These are phyloP conservation scores for Ophiostoma australiae DNA, from an alignment of 2,329 filamentous ascomycete genomes.

Conservation along the genomic window DNA sequence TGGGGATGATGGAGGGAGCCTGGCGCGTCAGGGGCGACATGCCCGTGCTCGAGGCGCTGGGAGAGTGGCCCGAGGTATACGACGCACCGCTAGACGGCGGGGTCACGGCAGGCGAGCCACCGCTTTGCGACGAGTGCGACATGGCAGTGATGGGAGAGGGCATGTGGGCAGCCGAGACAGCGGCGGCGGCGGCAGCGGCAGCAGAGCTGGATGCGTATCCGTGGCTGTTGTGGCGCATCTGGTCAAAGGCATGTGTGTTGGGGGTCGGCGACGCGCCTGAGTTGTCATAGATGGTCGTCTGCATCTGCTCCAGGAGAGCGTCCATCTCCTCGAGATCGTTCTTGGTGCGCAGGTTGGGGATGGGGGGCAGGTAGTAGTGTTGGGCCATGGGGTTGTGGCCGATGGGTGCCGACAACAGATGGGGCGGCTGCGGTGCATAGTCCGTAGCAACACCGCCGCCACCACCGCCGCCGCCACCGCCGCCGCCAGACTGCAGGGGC, in stretches of 20 bases:
- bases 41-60: conserved; percentile 63
- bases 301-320: conserved; percentile 91
- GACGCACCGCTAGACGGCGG: conserved; percentile 71
- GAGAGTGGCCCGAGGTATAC: conserved; percentile 73
- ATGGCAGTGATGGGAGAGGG: conserved; percentile 56
- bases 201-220: conserved; percentile 30
- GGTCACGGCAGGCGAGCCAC: conserved; percentile 67
- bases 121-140: conserved; percentile 47
- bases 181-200: conserved; percentile 26
- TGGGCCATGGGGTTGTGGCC: conserved; percentile 59
- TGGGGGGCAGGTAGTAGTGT: conserved; percentile 82
- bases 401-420: conserved; percentile 44
- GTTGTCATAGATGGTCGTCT: conserved; percentile 92
- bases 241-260: conserved; percentile 60
- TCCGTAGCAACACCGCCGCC: conserved; percentile 47
- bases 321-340: conserved; percentile 91
- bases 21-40: conserved; percentile 64
- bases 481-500: conserved; percentile 59
- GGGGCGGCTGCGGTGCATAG: conserved; percentile 54
- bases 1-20: conserved; percentile 33
- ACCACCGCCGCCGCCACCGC: conserved; percentile 16
- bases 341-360: conserved; percentile 86
- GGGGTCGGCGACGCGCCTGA: conserved; percentile 77
- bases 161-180: conserved; percentile 51
- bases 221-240: conserved; percentile 46